Evolutionary conservation across 805 yeast genomes (phyloP), one percentile per base, ranked within the genome.

Genomic region (Nakazawaea wickerhamii): DNA sequence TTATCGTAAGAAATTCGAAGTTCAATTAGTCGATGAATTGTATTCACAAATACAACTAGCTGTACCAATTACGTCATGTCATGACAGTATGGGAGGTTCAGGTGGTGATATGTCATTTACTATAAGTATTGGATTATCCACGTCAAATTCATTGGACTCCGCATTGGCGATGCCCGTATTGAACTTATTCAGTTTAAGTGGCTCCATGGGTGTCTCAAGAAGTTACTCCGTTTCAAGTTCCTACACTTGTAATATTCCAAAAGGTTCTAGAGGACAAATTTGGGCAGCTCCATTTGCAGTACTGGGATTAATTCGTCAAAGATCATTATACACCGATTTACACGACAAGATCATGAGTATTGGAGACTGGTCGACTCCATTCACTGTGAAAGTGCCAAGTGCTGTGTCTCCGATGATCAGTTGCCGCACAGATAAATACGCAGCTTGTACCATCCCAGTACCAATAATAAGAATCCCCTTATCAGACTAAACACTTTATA

Each of bases 251-350:
- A 38, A 20, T 17, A 34, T 38, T 13, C 39, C 42, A 11, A 38
- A 43, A 30, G 46, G 46, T n/a, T 30, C 41, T 15, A 33, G 40
- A 35, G 43, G 42, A n/a, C 46, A 43, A 38, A 34, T 43, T 30
- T 43, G 39, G 41, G 46, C 43, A 11, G 30, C 37, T 6, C 43
- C 46, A 7, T 38, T 38, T 38, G 43, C 40, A 14, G 38, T 38
- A 11, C 20, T 30, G 21, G 46, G 33, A 4, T 14, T 30, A 5
- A 14, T 43, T 19, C 40, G 38, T 20, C 42, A 43, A 7, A 27
- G 40, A 13, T n/a, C 15, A 7, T 9, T 27, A 4, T 38, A 37
- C 19, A 5, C 10, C 33, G 33, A 33, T 15, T 36, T 15, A 4
- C 15, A 34, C 5, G 31, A 20, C n/a, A 30, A 36, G 10, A 17